Base-by-base conservation (phyloP, 2,329 filamentous ascomycete genomes). In the Trichocomaceae sp. region DNA sequence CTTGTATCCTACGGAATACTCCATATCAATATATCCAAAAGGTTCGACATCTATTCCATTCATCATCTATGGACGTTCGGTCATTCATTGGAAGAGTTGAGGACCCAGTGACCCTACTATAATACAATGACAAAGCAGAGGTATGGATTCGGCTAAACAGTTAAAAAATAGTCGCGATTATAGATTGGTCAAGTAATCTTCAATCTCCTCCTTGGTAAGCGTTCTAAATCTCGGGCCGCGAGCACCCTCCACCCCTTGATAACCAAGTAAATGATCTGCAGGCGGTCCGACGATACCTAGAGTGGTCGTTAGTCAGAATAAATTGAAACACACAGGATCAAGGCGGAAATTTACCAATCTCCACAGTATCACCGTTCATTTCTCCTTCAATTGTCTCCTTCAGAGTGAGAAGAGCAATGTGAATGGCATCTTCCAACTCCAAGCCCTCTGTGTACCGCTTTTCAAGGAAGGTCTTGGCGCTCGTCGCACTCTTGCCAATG, bases 311-410 rank as follows among this genome's bases (percentile, higher is more conserved):
- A 44, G 19, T 47, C n/a, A 42, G n/a, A 49, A 31, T 9, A 3
- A 9, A 26, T n/a, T 8, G 22, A 26, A 13, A 22, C 17, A 41
- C 31, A 35, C 4, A 10, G 19, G 22, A 33, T 46, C 5, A 37
- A 35, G 33, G 12, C 5, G 19, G 45, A 45, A 31, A 71, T 84
- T 72, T 76, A 90, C 90, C 92, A 73, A 99, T 96, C 77, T 99
- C 93, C 61, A 99, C 95, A 31, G 92, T 96, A 72, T 97, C 91
- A 59, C 92, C 92, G 64, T 92, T 97, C 92, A 97, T 97, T 78
- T 97, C 93, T 56, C 93, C 93, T 77, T 97, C 92, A 69, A 99
- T 99, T 56, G 93, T 96, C 81, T 99, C 93, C 81, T 99, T 99
- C 70, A 99, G 78, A 23, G 93, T 99, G 71, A 99, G 79, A 54